phyloP scores from a whole-genome alignment of 768 basidiomycete genomes.

The Termitomyces sp. region DNA sequence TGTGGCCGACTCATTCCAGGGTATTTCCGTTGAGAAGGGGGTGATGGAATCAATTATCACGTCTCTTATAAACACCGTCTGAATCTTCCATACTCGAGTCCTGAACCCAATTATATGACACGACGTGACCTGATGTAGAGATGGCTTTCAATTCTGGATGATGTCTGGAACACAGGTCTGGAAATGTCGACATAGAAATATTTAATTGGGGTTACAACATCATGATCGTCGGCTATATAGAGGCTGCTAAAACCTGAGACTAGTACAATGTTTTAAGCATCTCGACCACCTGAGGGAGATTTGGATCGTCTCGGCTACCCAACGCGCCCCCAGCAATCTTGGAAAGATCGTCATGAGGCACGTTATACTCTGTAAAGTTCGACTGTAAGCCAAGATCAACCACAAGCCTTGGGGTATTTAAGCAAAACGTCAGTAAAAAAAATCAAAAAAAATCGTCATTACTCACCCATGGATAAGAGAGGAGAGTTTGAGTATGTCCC shows the following conservation, averaged over 20 bases:
- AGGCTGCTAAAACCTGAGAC: too few relatives aligned
- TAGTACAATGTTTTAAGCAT: constrained; percentile 47
- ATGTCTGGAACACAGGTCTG: constrained; percentile 10
- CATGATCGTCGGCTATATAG: too few relatives aligned
- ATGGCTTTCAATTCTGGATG: background rate
- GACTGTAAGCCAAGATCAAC: constrained; percentile 53
- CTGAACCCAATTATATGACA: background rate
- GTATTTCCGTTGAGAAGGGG: constrained; percentile 6
- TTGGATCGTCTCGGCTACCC: constrained; percentile 37
- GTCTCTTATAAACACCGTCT: constrained; percentile 9
- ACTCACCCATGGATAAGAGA: constrained; percentile 52
- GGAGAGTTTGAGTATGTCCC: constrained; percentile 56
- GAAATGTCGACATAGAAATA: background rate
- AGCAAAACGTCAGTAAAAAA: background rate
- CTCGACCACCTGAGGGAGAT: constrained; percentile 38
- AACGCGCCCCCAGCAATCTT: constrained; percentile 50
- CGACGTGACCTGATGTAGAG: background rate
- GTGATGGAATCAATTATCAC: constrained; percentile 8
- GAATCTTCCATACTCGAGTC: background rate
- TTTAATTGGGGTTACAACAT: background rate
- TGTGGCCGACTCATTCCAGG: constrained; percentile 16
- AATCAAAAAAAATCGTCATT: background rate
- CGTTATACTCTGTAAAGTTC: constrained; percentile 57
- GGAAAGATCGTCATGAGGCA: constrained; percentile 53
- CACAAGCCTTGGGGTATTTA: constrained; percentile 48